Evolutionary conservation across 176 grass and related monocot genomes (phyloP), one percentile per base, ranked within the genome.

Genomic region (Eleusine coracana): DNA sequence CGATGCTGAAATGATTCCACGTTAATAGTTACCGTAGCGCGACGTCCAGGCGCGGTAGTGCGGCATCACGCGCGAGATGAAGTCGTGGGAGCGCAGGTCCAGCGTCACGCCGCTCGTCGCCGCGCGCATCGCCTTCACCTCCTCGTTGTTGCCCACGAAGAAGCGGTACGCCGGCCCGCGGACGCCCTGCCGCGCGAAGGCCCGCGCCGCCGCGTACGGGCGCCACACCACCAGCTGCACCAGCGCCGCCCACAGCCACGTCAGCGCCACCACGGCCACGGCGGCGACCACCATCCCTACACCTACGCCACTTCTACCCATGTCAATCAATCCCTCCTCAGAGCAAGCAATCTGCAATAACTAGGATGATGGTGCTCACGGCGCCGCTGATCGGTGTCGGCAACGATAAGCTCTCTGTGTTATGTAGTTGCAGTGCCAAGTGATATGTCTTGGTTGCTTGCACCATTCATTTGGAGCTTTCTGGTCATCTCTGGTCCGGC

Each of bases 51-150:
- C 45, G 59, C 56, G 60, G 66, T 45, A 52, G 51, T 90, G 85
- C 41, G 87, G 87, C 59, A 75, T 10, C 20, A 93, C 75, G 7
- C 77, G 88, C 4, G 78, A 12, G 82, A 86, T 40, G 87, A 79
- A 59, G 72, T 93, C 91, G 69, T 93, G 91, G n/a, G 68, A 90
- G 27, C 75, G 13, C 20, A 29, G 15, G 28, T 89, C 91, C 60
- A 90, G 46, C 73, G 71, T 45, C 10, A 29, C 68, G 68, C 81
- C 68, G 66, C 74, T 34, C 61, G 65, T 34, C 34, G 79, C 85
- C 54, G 76, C 75, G 0, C 49, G 86, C 81, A 84, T 88, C 75
- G 81, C 86, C 69, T 36, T 75, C 1, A 54, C 27, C 81, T 93
- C 85, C 28, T 54, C 45, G 77, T 46, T 29, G 71, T 80, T 84